A percentile compares a stretch with the other conserved stretches of the same genome.
Evolutionary conservation across 2,329 filamentous ascomycete species (phyloP).

Genomic region (Penicillium sp.): DNA sequence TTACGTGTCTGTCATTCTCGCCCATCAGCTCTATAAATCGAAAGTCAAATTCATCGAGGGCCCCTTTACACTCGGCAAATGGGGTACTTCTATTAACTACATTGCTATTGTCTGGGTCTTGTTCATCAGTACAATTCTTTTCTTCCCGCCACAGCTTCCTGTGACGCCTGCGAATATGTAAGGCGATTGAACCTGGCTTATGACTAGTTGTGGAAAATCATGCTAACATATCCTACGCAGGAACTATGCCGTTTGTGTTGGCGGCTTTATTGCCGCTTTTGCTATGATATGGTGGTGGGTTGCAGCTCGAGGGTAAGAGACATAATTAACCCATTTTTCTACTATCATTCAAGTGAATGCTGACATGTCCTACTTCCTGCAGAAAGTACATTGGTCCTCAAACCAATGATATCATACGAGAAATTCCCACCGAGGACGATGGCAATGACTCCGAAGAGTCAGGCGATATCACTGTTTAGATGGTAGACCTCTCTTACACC

Average conservation of each 20-base stretch:
- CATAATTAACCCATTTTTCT: slow-evolving; percentile 18
- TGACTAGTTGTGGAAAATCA: background rate
- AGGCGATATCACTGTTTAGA: slow-evolving; percentile 9
- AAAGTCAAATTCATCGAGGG: slow-evolving; percentile 56
- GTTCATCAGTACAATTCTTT: slow-evolving; percentile 62
- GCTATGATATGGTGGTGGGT: slow-evolving; percentile 51
- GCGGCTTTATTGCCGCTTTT: slow-evolving; percentile 49
- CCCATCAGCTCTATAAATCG: slow-evolving; percentile 54
- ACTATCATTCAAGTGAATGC: background rate
- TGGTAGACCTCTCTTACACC: background rate
- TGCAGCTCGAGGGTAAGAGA: slow-evolving; percentile 38
- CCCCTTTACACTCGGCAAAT: slow-evolving; percentile 57
- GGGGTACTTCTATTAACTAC: slow-evolving; percentile 55
- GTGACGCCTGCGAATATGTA: slow-evolving; percentile 52
- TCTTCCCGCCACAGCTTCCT: slow-evolving; percentile 51
- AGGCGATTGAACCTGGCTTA: slow-evolving; percentile 4
- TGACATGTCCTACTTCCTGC: slow-evolving; percentile 6
- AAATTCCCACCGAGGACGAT: slow-evolving; percentile 35
- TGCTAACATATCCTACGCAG: slow-evolving; percentile 20
- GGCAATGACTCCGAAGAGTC: slow-evolving; percentile 18
- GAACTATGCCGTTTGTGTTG: slow-evolving; percentile 52
- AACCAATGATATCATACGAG: slow-evolving; percentile 51
- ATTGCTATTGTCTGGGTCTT: slow-evolving; percentile 60
- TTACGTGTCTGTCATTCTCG: slow-evolving; percentile 61
- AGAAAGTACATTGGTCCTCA: slow-evolving; percentile 60